Percentiles rank a stretch among this genome's conserved stretches.
These are phyloP conservation scores for Epichloe sp. DNA, from an alignment of 2,329 filamentous ascomycete genomes.

Conservation along the genomic window DNA sequence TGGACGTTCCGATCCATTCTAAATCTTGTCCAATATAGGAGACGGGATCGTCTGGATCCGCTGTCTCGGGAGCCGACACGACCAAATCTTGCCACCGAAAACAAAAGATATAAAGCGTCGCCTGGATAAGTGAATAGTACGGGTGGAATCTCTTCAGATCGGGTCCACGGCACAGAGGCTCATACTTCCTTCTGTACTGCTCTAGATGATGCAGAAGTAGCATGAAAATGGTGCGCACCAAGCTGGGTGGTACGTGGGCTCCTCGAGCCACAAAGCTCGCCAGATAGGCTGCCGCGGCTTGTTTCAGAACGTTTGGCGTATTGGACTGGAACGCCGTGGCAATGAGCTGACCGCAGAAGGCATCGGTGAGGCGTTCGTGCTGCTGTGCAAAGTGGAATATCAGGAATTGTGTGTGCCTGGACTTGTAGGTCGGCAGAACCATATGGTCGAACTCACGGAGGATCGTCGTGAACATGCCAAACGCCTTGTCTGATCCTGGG, in stretches of 20 bases:
- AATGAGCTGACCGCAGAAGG: slow-evolving; percentile 64
- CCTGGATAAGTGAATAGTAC: slow-evolving; percentile 83
- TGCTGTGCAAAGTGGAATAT: slow-evolving; percentile 90
- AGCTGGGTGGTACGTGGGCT: slow-evolving; percentile 60
- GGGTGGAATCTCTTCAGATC: slow-evolving; percentile 72
- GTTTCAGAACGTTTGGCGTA: slow-evolving; percentile 59
- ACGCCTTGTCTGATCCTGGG: slow-evolving; percentile 54
- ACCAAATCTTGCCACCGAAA: slow-evolving; percentile 94
- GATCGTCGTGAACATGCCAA: slow-evolving; percentile 64
- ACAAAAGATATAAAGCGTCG: slow-evolving; percentile 88
- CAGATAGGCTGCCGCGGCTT: slow-evolving; percentile 82
- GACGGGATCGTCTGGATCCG: slow-evolving; percentile 48
- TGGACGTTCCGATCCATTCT: slow-evolving; percentile 62
- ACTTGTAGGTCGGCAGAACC: slow-evolving; percentile 82
- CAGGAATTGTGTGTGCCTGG: slow-evolving; percentile 87
- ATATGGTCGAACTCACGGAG: slow-evolving; percentile 76
- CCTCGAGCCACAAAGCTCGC: slow-evolving; percentile 90
- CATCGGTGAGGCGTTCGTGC: slow-evolving; percentile 63
- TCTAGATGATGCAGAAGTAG: slow-evolving; percentile 69
- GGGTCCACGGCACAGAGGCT: slow-evolving; percentile 65
- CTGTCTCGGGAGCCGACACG: slow-evolving; percentile 42
- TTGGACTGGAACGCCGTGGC: slow-evolving; percentile 40
- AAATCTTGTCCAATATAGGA: slow-evolving; percentile 59
- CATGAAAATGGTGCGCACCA: slow-evolving; percentile 72
- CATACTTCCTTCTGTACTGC: slow-evolving; percentile 57